A percentile compares a stretch with the other conserved stretches of the same genome.
Evolutionary conservation across 1,284 basidiomycete species (phyloP).

Genomic region (Papiliotrema flavescens): DNA sequence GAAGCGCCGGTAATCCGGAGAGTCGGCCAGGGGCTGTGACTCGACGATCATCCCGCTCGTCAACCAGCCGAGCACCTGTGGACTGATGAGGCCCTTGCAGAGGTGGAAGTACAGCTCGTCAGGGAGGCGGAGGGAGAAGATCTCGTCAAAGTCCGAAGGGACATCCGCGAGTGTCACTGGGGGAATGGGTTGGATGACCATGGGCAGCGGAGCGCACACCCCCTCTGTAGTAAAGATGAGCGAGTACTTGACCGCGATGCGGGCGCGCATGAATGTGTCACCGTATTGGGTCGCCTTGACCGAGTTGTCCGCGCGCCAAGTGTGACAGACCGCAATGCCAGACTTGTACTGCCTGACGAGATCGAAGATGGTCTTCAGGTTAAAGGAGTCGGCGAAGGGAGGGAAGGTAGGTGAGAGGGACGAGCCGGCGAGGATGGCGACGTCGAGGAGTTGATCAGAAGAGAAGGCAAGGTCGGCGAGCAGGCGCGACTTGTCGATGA

Average conservation of each 20-base stretch:
- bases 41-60: conserved; percentile 78
- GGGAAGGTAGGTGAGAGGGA: conserved; percentile 84
- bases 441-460: conserved; percentile 93
- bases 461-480: conserved; percentile 69
- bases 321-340: conserved; percentile 73
- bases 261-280: conserved; percentile 85
- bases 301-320: conserved; percentile 60
- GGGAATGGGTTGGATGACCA: conserved; percentile 58
- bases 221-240: conserved; percentile 90
- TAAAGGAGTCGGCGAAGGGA: conserved; percentile 66
- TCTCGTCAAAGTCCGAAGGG: conserved; percentile 85
- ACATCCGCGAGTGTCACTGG: conserved; percentile 74
- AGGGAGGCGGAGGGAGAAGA: conserved; percentile 90
- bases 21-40: conserved; percentile 86
- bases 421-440: conserved; percentile 86
- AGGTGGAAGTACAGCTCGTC: conserved; percentile 97
- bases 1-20: conserved; percentile 88
- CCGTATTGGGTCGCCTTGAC: conserved; percentile 54
- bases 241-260: conserved; percentile 88
- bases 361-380: conserved; percentile 77
- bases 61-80: conserved; percentile 85
- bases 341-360: conserved; percentile 86
- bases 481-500: conserved; percentile 74
- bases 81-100: conserved; percentile 82
- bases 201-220: conserved; percentile 77